Conservation (phyloP, 1,284 basidiomycete genomes). For the Cryptococcus maquisensis region DNA sequence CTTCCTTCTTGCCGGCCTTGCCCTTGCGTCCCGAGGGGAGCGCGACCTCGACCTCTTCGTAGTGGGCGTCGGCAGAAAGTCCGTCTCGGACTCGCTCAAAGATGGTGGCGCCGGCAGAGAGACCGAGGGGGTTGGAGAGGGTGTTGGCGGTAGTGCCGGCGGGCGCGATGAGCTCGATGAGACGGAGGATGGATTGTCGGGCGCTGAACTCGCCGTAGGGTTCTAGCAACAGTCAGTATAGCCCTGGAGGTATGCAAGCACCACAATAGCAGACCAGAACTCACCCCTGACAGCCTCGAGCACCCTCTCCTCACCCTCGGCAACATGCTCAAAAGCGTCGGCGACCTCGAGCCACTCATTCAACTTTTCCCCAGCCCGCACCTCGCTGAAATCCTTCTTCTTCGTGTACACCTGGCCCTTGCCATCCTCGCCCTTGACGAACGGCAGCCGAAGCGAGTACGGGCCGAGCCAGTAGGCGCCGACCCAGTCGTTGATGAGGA, state of each 20-base stretch:
- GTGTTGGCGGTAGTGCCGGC: conserved; percentile 47
- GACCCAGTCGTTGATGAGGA: conserved; percentile 47
- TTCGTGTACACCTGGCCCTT: conserved; percentile 22
- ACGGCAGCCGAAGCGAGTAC: conserved; percentile 41
- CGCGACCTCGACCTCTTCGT: conserved; percentile 36
- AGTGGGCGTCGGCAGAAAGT: conserved; percentile 21
- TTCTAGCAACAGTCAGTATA: conserved; percentile 46
- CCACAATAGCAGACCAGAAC: conserved; percentile 6
- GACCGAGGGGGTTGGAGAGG: conserved; percentile 45
- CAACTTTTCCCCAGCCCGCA: conserved; percentile 45
- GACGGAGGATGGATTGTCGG: conserved; percentile 51
- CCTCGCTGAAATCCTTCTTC: conserved; percentile 40
- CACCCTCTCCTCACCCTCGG: conserved; percentile 34
- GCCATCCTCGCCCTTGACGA: conserved; percentile 15
- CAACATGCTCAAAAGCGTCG: conserved; percentile 45
- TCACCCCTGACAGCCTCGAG: conserved; percentile 47
- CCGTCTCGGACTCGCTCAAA: conserved; percentile 53
- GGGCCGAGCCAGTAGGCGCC: conserved; percentile 51
- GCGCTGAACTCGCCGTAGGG: conserved; percentile 54
- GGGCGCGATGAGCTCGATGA: conserved; percentile 51
- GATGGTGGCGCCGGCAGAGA: conserved; percentile 51
- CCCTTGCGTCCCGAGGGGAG: conserved; percentile 31
- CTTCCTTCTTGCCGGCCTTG: conserved; percentile 37
- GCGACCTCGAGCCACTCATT: conserved; percentile 49
- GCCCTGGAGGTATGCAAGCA: too few species aligned